Evolutionary conservation across 148 eudicot genomes (phyloP).

Genomic region (Nepenthes gracilis): DNA sequence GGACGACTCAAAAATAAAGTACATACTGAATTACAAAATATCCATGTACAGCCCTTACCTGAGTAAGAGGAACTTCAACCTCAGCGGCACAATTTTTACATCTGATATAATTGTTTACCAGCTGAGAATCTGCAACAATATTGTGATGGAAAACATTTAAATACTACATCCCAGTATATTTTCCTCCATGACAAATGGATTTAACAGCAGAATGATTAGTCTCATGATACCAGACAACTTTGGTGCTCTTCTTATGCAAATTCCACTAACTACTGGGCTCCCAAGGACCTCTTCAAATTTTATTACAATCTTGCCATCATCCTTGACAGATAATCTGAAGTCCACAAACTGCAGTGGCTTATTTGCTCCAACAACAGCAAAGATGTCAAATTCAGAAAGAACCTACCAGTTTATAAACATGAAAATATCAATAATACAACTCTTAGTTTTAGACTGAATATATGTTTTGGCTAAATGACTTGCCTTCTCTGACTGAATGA

Average conservation of each 20-base stretch:
- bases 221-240: slow-evolving; percentile 34
- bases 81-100: slow-evolving; percentile 65
- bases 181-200: neutral
- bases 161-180: neutral
- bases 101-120: slow-evolving; percentile 27
- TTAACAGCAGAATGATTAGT: neutral
- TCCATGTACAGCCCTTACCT: slow-evolving; percentile 29
- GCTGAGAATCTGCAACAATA: slow-evolving; percentile 27
- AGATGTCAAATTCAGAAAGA: slow-evolving; percentile 80
- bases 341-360: slow-evolving; percentile 77
- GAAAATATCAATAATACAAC: neutral
- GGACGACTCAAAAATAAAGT: neutral
- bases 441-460: neutral
- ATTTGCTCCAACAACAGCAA: slow-evolving; percentile 84
- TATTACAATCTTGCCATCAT: slow-evolving; percentile 42
- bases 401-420: slow-evolving; percentile 33
- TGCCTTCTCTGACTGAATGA: slow-evolving; percentile 88
- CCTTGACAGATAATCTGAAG: slow-evolving; percentile 50
- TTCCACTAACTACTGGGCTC: slow-evolving; percentile 70
- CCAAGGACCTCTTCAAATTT: slow-evolving; percentile 81
- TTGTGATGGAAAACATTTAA: neutral
- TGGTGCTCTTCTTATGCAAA: slow-evolving; percentile 74
- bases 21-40: neutral
- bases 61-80: slow-evolving; percentile 54
- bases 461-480: slow-evolving; percentile 13